Percentiles rank a stretch among this genome's conserved stretches.
phyloP scores from a whole-genome alignment of 495 filamentous ascomycete species.

The Penicillium flavigenum region DNA sequence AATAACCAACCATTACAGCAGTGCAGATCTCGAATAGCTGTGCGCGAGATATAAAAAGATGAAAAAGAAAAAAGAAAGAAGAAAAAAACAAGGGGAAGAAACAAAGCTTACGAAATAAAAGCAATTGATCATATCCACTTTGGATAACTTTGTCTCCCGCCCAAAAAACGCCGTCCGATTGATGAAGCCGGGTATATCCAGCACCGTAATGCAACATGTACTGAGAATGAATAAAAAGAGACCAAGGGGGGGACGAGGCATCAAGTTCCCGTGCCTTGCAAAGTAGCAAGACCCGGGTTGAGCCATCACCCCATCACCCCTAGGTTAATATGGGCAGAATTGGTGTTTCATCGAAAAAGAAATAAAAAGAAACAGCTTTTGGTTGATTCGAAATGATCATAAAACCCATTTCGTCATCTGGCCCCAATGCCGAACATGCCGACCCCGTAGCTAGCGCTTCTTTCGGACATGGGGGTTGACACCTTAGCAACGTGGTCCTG shows the following conservation, averaged over 20 bases:
- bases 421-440: constrained; percentile 52
- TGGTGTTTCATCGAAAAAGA: constrained; percentile 19
- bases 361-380: constrained; percentile 25
- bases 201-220: constrained; percentile 56
- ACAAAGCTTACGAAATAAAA: constrained; percentile 22
- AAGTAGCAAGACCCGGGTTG: not conserved
- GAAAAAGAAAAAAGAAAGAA: not conserved
- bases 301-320: constrained; percentile 13
- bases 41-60: constrained; percentile 4
- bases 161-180: constrained; percentile 50
- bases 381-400: constrained; percentile 19
- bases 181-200: constrained; percentile 56
- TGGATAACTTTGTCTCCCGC: constrained; percentile 31
- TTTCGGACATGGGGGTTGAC: constrained; percentile 45
- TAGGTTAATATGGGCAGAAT: constrained; percentile 9
- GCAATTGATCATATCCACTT: constrained; percentile 32
- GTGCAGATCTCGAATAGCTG: constrained; percentile 23
- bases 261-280: constrained; percentile 4
- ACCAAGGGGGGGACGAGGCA: constrained; percentile 18
- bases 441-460: constrained; percentile 47
- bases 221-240: constrained; percentile 34
- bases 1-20: constrained; percentile 34
- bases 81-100: constrained; percentile 2
- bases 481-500: constrained; percentile 49
- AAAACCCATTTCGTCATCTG: constrained; percentile 36